These are phyloP conservation scores for Populus pruinosa DNA, from an alignment of 345 rosid species.

Conservation along the genomic window DNA sequence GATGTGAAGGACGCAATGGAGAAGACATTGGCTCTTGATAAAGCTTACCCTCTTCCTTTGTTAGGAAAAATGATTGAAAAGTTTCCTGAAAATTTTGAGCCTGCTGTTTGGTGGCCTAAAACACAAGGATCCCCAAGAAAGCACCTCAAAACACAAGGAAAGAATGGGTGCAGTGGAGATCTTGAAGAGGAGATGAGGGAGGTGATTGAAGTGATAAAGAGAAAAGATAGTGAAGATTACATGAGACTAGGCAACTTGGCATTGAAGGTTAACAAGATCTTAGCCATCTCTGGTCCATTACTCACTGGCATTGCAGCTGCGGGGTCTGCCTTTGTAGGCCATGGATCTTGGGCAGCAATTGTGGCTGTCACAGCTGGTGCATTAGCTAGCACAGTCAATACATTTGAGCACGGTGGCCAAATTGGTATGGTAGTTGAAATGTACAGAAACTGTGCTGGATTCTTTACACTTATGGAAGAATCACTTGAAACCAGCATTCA, in stretches of 20 bases:
- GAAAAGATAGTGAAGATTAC: slow-evolving; percentile 41
- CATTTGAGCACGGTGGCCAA: slow-evolving; percentile 46
- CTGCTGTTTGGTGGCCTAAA: slow-evolving; percentile 39
- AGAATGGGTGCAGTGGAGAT: slow-evolving; percentile 35
- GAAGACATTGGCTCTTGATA: slow-evolving; percentile 32
- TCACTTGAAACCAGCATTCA: slow-evolving; percentile 24
- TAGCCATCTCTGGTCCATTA: slow-evolving; percentile 44
- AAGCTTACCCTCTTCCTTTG: slow-evolving; percentile 41
- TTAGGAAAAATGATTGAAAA: slow-evolving; percentile 39
- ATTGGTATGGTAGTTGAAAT: slow-evolving; percentile 59
- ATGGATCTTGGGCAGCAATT: slow-evolving; percentile 11
- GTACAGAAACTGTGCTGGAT: slow-evolving; percentile 49
- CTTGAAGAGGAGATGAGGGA: slow-evolving; percentile 42
- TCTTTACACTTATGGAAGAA: slow-evolving; percentile 32
- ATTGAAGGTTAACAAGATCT: slow-evolving; percentile 40
- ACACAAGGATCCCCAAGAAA: neutral
- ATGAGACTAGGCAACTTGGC: slow-evolving; percentile 36
- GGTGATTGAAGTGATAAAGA: slow-evolving; percentile 27
- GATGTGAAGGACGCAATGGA: slow-evolving; percentile 26
- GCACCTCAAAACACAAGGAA: neutral
- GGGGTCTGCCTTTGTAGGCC: slow-evolving; percentile 22
- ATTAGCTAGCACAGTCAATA: slow-evolving; percentile 29
- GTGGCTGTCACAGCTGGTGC: slow-evolving; percentile 39
- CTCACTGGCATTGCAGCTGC: slow-evolving; percentile 40
- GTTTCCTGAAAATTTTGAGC: slow-evolving; percentile 27